Evolutionary conservation across 163 green algal species (phyloP).

Genomic region (Smithsoniella earleae): DNA sequence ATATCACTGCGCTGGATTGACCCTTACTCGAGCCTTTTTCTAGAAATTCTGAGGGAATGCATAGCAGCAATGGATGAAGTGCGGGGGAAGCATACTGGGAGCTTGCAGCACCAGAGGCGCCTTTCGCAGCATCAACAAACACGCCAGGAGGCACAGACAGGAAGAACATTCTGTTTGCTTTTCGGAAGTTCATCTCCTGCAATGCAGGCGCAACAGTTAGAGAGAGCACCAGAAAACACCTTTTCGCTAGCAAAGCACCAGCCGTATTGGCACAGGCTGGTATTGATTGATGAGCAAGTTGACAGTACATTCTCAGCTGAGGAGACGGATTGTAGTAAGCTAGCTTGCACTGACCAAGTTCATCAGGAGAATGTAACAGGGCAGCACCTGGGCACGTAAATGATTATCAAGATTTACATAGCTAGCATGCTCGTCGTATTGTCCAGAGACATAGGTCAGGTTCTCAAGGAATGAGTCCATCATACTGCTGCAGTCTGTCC

Average conservation of each 20-base stretch:
- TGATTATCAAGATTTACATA: conserved; percentile 64
- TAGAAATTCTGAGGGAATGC: too few species aligned
- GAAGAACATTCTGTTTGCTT: conserved; percentile 91
- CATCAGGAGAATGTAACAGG: too few species aligned
- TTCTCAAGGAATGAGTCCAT: conserved; percentile 75
- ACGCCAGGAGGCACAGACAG: conserved; percentile 92
- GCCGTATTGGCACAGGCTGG: too few species aligned
- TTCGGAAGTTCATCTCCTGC: conserved; percentile 31
- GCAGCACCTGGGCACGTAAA: conserved; percentile 55
- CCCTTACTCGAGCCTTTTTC: too few species aligned
- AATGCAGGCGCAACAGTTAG: too few species aligned
- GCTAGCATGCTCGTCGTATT: conserved; percentile 66
- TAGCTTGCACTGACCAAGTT: too few species aligned
- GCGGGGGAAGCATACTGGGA: conserved; percentile 47
- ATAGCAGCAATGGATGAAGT: too few species aligned
- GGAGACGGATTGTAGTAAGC: too few species aligned
- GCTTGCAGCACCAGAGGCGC: conserved; percentile 58
- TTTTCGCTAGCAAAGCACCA: too few species aligned
- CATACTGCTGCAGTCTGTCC: conserved; percentile 62
- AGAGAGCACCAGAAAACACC: too few species aligned
- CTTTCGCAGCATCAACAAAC: conserved; percentile 66
- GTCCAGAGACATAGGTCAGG: conserved; percentile 40
- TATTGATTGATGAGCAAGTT: too few species aligned
- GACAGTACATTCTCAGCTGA: too few species aligned
- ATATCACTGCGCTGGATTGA: background rate